Conservation (phyloP, 768 basidiomycete species). For the Lepiota brunneoincarnata region DNA sequence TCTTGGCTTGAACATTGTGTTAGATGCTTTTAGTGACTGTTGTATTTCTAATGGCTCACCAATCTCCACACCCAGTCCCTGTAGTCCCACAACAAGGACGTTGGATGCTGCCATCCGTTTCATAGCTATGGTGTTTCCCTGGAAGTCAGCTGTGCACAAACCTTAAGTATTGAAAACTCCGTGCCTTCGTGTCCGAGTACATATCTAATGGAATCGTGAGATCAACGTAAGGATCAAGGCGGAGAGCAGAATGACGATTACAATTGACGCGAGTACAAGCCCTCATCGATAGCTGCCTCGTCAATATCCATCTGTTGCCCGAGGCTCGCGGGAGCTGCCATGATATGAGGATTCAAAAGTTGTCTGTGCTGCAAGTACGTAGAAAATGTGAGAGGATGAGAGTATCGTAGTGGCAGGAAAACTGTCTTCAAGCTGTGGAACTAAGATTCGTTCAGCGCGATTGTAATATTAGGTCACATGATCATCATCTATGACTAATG, state of each 20-base stretch:
- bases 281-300: conserved; percentile 88
- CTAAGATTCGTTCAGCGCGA: not conserved
- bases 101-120: conserved; percentile 98
- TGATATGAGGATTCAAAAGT: conserved; percentile 17
- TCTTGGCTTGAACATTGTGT: conserved; percentile 66
- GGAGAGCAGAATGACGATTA: conserved; percentile 29
- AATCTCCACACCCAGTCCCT: conserved; percentile 94
- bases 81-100: conserved; percentile 88
- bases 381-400: conserved; percentile 7
- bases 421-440: conserved; percentile 5
- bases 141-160: not conserved
- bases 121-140: conserved; percentile 70
- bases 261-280: conserved; percentile 91
- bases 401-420: not conserved
- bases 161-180: conserved; percentile 8
- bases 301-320: conserved; percentile 76
- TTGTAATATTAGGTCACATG: conserved; percentile 18
- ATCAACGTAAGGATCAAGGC: not conserved
- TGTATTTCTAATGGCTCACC: conserved; percentile 38
- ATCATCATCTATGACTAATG: conserved; percentile 14
- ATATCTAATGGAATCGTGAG: conserved; percentile 46
- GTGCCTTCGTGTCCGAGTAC: conserved; percentile 96
- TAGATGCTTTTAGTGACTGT: conserved; percentile 8
- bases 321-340: conserved; percentile 37
- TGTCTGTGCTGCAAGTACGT: conserved; percentile 14